phyloP scores from a whole-genome alignment of 768 basidiomycete species.

The Rubroboletus pulcherrimus region DNA sequence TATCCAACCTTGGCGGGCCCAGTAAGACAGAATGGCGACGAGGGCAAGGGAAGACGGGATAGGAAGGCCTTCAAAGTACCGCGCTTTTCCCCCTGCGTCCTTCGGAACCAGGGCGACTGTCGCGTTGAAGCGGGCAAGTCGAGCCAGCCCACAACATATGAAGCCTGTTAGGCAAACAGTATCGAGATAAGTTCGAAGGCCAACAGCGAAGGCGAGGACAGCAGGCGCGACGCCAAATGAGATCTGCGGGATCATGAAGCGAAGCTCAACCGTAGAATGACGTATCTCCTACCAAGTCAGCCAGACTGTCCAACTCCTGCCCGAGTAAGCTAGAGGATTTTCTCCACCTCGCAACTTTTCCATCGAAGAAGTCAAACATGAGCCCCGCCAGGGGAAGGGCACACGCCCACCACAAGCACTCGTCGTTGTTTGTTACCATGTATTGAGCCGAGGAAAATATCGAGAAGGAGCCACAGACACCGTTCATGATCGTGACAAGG shows the following conservation, averaged over 20 bases:
- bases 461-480: constrained; percentile 94
- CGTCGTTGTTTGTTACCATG: constrained; percentile 72
- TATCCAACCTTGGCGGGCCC: constrained; percentile 83
- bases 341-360: constrained; percentile 96
- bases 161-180: constrained; percentile 82
- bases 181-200: constrained; percentile 89
- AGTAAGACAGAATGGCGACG: constrained; percentile 75
- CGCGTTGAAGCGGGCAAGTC: constrained; percentile 97
- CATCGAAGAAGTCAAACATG: constrained; percentile 97
- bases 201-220: constrained; percentile 86
- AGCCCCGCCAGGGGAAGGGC: constrained; percentile 87
- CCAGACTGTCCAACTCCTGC: constrained; percentile 95
- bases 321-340: constrained; percentile 94
- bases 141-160: constrained; percentile 94
- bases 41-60: constrained; percentile 87
- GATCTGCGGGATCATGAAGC: constrained; percentile 49
- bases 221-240: constrained; percentile 98
- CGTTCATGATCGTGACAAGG: constrained; percentile 98
- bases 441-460: constrained; percentile 92
- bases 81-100: constrained; percentile 78
- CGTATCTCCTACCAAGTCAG: constrained; percentile 66
- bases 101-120: constrained; percentile 94
- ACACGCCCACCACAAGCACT: constrained; percentile 84
- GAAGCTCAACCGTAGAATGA: constrained; percentile 2
- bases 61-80: constrained; percentile 96